phyloP scores from a whole-genome alignment of 805 yeast species.

The Saccharomycopsis capsularis region DNA sequence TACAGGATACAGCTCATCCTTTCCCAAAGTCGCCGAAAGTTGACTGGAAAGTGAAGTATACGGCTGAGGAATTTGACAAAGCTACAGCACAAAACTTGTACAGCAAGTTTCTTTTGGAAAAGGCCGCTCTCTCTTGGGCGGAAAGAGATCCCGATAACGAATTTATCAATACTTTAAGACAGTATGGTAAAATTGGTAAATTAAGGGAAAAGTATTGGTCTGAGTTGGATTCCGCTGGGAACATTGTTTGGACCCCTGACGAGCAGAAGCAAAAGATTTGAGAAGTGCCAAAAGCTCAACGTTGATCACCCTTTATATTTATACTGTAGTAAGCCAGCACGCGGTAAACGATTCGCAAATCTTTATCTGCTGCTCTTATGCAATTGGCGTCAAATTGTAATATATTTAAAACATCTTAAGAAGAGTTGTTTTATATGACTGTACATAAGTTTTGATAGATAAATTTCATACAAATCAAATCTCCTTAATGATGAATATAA shows the following conservation, averaged over 20 bases:
- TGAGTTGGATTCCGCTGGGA: not conserved
- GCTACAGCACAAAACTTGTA: conserved; percentile 23
- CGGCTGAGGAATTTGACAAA: conserved; percentile 25
- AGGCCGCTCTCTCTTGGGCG: conserved; percentile 13
- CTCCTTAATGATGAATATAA: not conserved
- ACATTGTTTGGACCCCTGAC: conserved; percentile 11
- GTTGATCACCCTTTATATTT: too few relatives aligned
- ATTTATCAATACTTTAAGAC: conserved; percentile 3
- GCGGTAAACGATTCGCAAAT: too few relatives aligned
- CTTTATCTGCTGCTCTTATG: too few relatives aligned
- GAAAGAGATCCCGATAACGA: not conserved
- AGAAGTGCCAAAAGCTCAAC: too few relatives aligned
- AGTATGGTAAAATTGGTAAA: conserved; percentile 11
- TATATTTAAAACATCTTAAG: too few relatives aligned
- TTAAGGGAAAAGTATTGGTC: conserved; percentile 1
- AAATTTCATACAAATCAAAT: not conserved
- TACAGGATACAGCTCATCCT: conserved; percentile 23
- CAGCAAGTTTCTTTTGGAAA: conserved; percentile 25
- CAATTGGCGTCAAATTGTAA: too few relatives aligned
- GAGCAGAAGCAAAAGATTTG: too few relatives aligned
- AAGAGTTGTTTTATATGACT: not conserved
- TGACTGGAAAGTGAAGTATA: conserved; percentile 32
- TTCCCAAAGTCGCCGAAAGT: conserved; percentile 23
- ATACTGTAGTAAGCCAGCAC: too few relatives aligned
- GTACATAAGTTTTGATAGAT: not conserved